Evolutionary conservation across 2,329 filamentous ascomycete genomes (phyloP).

Genomic region (Juglanconis sp.): DNA sequence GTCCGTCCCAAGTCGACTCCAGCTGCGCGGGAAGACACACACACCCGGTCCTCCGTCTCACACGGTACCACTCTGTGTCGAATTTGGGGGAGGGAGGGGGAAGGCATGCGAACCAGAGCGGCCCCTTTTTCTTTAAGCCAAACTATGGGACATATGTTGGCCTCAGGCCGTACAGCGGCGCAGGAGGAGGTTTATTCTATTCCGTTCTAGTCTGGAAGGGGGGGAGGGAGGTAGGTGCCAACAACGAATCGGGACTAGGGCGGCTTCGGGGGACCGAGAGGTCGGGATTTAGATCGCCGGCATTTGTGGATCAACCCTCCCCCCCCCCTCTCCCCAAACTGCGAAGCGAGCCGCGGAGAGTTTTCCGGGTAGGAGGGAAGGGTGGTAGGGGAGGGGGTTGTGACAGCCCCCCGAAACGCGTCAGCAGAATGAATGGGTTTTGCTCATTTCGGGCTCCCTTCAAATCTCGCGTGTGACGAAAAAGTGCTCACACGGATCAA

Average conservation of each 20-base stretch:
- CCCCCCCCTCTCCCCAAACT: not conserved
- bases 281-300: constrained; percentile 17
- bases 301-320: not conserved
- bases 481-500: not conserved
- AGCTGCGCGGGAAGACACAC: not conserved
- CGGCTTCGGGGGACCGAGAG: constrained; percentile 13
- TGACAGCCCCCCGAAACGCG: not conserved
- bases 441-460: constrained; percentile 1
- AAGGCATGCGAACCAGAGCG: not conserved
- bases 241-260: constrained; percentile 8
- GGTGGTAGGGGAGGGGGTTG: not conserved
- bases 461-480: not conserved
- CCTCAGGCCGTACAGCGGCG: not conserved
- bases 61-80: not conserved
- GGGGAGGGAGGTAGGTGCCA: no score
- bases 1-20: not conserved
- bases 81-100: not conserved
- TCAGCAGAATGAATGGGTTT: constrained; percentile 2
- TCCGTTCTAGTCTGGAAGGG: not conserved
- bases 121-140: not conserved
- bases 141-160: not conserved
- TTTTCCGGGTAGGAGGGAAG: not conserved
- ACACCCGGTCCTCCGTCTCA: not conserved
- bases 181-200: not conserved
- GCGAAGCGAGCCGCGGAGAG: not conserved